A percentile compares a stretch with the other conserved stretches of the same genome.
Evolutionary conservation across 768 basidiomycete genomes (phyloP).

Genomic region (Boletus huronensis): DNA sequence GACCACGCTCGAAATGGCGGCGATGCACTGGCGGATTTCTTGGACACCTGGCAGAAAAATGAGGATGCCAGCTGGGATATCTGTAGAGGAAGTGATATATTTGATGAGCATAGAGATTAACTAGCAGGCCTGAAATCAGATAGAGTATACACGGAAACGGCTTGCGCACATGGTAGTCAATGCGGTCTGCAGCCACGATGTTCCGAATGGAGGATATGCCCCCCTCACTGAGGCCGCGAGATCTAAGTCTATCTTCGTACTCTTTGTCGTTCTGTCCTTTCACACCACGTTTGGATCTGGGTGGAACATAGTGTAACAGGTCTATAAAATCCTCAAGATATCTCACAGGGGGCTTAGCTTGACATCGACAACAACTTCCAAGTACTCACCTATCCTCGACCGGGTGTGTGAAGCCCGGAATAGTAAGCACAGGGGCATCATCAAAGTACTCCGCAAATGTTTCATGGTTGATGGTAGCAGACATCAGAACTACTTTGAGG

Average conservation of each 20-base stretch:
- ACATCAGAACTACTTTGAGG: constrained; percentile 87
- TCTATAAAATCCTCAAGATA: constrained; percentile 82
- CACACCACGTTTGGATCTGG: constrained; percentile 33
- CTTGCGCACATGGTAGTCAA: constrained; percentile 65
- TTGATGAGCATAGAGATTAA: constrained; percentile 64
- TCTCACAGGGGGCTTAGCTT: constrained; percentile 36
- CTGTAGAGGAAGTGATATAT: constrained; percentile 52
- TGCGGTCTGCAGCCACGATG: constrained; percentile 55
- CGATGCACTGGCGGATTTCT: constrained; percentile 78
- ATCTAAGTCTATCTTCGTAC: constrained; percentile 45
- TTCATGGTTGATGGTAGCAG: constrained; percentile 91
- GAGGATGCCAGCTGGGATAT: constrained; percentile 61
- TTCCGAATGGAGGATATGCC: constrained; percentile 54
- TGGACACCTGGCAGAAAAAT: constrained; percentile 91
- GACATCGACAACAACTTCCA: neutral
- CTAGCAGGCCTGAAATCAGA: constrained; percentile 30
- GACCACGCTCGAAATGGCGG: constrained; percentile 42
- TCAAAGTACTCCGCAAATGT: constrained; percentile 81
- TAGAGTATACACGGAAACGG: neutral
- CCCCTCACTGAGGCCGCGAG: constrained; percentile 51
- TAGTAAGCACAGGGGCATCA: constrained; percentile 74
- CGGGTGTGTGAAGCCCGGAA: constrained; percentile 80
- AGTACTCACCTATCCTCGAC: constrained; percentile 64
- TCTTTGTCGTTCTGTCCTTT: constrained; percentile 35
- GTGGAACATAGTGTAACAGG: constrained; percentile 51